Percentiles rank a stretch among this genome's conserved stretches.
Conservation (phyloP, 352 stramenopile genomes). For the Pythium phragmitis region DNA sequence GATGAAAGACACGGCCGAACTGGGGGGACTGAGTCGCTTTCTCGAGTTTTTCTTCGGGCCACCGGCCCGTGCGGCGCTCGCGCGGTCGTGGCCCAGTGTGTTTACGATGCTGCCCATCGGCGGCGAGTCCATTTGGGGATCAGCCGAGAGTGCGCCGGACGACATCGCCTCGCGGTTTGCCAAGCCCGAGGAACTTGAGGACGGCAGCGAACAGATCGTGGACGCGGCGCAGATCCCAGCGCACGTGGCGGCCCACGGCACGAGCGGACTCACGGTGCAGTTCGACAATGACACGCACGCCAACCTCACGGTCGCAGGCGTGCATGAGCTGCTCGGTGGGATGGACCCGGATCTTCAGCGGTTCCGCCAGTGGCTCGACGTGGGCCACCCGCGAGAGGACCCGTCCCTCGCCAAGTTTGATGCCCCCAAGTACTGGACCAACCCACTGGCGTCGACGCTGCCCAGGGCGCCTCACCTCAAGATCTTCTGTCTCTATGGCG, state of each 20-base stretch:
- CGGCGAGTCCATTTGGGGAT: conserved; percentile 89
- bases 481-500: conserved; percentile 94
- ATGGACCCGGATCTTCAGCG: conserved; percentile 49
- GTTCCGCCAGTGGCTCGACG: conserved; percentile 48
- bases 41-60: conserved; percentile 79
- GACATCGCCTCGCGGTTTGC: conserved; percentile 64
- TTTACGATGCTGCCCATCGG: conserved; percentile 93
- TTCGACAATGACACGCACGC: conserved; percentile 50
- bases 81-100: conserved; percentile 79
- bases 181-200: conserved; percentile 28
- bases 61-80: conserved; percentile 50
- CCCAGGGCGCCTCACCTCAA: conserved; percentile 91
- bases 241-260: conserved; percentile 48
- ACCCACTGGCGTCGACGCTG: conserved; percentile 84
- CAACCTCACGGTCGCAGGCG: conserved; percentile 53
- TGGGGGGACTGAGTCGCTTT: conserved; percentile 85
- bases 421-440: conserved; percentile 77
- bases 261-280: conserved; percentile 48
- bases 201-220: conserved; percentile 28
- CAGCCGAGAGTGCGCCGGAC: conserved; percentile 48
- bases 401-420: conserved; percentile 52
- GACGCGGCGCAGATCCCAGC: conserved; percentile 36
- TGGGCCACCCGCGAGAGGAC: conserved; percentile 41
- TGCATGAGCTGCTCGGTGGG: conserved; percentile 47
- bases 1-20: conserved; percentile 93